Conservation (phyloP, 140 eudicot species). For the Ambrosia hybrid region DNA sequence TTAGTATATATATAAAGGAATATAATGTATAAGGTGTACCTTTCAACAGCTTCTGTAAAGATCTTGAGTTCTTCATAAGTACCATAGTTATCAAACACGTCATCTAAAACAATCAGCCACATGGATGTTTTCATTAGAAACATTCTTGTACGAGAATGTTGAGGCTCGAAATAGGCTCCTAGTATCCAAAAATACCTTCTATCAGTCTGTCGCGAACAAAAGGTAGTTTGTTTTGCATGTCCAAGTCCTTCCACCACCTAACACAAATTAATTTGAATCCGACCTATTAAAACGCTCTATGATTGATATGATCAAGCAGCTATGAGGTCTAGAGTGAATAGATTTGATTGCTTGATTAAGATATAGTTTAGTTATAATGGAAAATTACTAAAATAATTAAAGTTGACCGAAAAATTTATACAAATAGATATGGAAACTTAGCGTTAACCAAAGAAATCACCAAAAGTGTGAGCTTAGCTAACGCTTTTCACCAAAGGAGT, state of each 20-base stretch:
- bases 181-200: slow-evolving; percentile 18
- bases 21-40: neutral
- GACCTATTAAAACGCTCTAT: too few relatives aligned
- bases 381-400: too few relatives aligned
- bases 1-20: neutral
- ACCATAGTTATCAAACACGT: slow-evolving; percentile 14
- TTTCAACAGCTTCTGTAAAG: slow-evolving; percentile 7
- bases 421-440: too few relatives aligned
- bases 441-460: too few relatives aligned
- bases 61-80: slow-evolving; percentile 9
- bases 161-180: slow-evolving; percentile 15
- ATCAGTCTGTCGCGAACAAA: slow-evolving; percentile 13
- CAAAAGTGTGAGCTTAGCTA: too few relatives aligned
- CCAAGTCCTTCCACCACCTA: slow-evolving; percentile 23
- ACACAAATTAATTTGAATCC: neutral
- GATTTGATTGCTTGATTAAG: too few relatives aligned
- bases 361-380: too few relatives aligned
- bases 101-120: slow-evolving; percentile 8
- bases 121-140: slow-evolving; percentile 2
- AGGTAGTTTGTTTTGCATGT: neutral
- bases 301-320: too few relatives aligned
- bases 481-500: too few relatives aligned
- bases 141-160: neutral
- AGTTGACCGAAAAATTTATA: too few relatives aligned
- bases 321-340: too few relatives aligned